These are phyloP conservation scores for Jasminum sambac DNA, from an alignment of 257 asterid genomes.

Conservation along the genomic window DNA sequence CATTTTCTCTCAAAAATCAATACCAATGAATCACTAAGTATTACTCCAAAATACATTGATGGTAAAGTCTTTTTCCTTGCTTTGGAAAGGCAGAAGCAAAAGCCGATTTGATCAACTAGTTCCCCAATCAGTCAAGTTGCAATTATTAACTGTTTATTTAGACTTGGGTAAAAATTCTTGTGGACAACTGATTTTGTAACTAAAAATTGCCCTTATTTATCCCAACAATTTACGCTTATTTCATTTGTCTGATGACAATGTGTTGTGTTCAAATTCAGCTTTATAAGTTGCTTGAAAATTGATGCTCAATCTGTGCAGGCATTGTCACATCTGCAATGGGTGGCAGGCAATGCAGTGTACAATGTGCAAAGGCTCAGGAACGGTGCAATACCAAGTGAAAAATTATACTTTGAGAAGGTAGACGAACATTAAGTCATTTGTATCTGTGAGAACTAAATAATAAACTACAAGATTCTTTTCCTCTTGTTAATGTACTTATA, in stretches of 20 bases:
- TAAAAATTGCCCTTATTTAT: constrained; percentile 2
- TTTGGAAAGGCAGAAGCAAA: background rate
- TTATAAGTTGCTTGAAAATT: constrained; percentile 19
- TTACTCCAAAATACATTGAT: background rate
- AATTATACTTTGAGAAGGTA: constrained; percentile 79
- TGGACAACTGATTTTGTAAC: background rate
- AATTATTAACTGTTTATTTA: background rate
- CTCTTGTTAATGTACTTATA: background rate
- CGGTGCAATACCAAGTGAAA: constrained; percentile 90
- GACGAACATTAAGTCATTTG: constrained; percentile 19
- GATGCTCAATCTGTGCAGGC: constrained; percentile 43
- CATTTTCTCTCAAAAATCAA: too few relatives aligned
- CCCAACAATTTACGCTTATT: background rate
- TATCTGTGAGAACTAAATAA: constrained; percentile 12
- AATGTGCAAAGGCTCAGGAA: constrained; percentile 92
- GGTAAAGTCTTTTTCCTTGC: background rate
- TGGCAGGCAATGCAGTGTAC: constrained; percentile 97
- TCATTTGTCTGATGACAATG: background rate
- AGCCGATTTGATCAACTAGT: background rate
- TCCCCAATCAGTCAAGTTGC: background rate
- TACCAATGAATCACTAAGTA: background rate
- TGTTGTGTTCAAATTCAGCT: constrained; percentile 14
- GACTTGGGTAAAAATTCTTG: background rate
- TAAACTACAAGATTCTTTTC: constrained; percentile 8
- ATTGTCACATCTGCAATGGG: constrained; percentile 81